Conservation (phyloP, 2,329 filamentous ascomycete genomes). For the Leptoxyphium fumago region DNA sequence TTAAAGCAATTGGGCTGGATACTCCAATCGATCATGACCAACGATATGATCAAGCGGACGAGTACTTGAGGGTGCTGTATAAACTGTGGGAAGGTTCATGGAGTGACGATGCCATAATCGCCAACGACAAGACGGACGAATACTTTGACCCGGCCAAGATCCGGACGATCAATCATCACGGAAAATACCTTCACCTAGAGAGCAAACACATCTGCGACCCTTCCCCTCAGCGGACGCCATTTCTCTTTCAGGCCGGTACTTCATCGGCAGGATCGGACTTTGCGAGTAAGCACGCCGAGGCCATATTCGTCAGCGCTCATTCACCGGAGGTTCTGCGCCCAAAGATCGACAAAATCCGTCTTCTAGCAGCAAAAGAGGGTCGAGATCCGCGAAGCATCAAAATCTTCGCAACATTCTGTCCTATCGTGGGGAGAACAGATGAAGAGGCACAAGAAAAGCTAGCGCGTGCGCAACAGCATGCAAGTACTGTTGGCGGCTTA, state of each 20-base stretch:
- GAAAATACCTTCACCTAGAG: conserved; percentile 37
- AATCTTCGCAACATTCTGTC: conserved; percentile 28
- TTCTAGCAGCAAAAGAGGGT: conserved; percentile 33
- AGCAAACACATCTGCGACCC: conserved; percentile 30
- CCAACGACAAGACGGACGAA: conserved; percentile 38
- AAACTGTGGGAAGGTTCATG: conserved; percentile 45
- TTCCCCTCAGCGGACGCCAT: conserved; percentile 25
- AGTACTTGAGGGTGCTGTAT: conserved; percentile 47
- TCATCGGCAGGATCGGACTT: conserved; percentile 43
- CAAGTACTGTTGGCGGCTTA: conserved; percentile 38
- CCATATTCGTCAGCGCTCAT: conserved; percentile 44
- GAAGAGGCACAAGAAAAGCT: conserved; percentile 39
- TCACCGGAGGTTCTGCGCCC: conserved; percentile 34
- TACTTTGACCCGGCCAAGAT: conserved; percentile 46
- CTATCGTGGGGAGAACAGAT: conserved; percentile 21
- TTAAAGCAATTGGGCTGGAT: conserved; percentile 47
- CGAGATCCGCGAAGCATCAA: conserved; percentile 44
- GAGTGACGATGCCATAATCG: conserved; percentile 40
- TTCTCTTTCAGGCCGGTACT: conserved; percentile 40
- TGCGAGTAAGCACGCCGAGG: conserved; percentile 44
- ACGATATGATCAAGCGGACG: conserved; percentile 45
- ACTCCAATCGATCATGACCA: conserved; percentile 46
- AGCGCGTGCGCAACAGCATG: conserved; percentile 37
- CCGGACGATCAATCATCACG: conserved; percentile 44
- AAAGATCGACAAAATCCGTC: conserved; percentile 39